Evolutionary conservation across 768 basidiomycete genomes (phyloP).

Genomic region (Gloeostereum incarnatum): DNA sequence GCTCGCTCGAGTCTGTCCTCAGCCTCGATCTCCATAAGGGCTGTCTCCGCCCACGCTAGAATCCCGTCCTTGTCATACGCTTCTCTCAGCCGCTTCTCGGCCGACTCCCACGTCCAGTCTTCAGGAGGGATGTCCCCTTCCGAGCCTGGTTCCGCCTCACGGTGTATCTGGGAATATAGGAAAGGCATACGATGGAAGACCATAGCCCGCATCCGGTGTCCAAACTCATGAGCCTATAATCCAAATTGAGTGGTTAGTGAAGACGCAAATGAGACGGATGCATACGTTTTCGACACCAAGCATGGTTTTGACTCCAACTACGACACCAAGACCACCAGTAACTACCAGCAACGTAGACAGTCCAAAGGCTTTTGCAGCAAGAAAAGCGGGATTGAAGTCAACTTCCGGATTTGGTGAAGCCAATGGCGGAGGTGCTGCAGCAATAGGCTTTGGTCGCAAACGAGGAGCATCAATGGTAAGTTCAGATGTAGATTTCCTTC

Average conservation of each 20-base stretch:
- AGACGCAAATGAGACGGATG: constrained; percentile 13
- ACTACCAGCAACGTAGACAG: constrained; percentile 56
- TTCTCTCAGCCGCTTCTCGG: constrained; percentile 39
- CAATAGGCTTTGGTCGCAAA: too few species aligned
- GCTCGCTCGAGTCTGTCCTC: constrained; percentile 42
- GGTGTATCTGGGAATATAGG: constrained; percentile 43
- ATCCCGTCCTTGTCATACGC: constrained; percentile 57
- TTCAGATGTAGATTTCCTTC: too few species aligned
- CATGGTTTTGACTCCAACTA: constrained; percentile 39
- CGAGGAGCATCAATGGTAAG: too few species aligned
- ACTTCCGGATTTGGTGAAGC: too few species aligned
- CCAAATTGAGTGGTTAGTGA: constrained; percentile 4
- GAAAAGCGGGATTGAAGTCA: constrained; percentile 39
- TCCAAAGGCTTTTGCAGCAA: constrained; percentile 54
- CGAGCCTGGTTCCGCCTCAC: constrained; percentile 18
- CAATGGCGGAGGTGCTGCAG: too few species aligned
- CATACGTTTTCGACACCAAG: constrained; percentile 50
- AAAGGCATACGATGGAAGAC: constrained; percentile 38
- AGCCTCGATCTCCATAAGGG: constrained; percentile 44
- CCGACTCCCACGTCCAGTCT: constrained; percentile 44
- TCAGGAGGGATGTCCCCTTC: constrained; percentile 9
- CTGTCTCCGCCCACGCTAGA: constrained; percentile 43
- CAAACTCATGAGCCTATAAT: constrained; percentile 49
- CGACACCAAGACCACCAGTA: constrained; percentile 30
- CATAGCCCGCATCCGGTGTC: constrained; percentile 40